Base-by-base conservation (phyloP, 352 stramenopile species). In the Thalassiosira exigua region DNA sequence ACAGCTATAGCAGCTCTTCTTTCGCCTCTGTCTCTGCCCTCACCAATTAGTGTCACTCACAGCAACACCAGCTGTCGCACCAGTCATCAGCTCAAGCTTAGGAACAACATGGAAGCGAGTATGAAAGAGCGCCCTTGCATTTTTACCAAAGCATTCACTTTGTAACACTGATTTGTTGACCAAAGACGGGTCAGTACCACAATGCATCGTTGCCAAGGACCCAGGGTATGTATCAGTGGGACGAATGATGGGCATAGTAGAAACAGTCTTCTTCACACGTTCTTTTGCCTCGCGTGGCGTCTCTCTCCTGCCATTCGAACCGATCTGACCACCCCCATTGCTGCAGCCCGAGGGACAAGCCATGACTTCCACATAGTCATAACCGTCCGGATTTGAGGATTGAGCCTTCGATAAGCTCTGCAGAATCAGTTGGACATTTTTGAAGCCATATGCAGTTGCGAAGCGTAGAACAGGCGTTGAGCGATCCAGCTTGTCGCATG, bases 321-420 rank as follows among this genome's bases (percentile, higher is more conserved):
- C 70, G 26, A 91, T 81, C 85, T 98, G 96, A 12, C 96, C 97
- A 36, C 97, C 97, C 60, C 97, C 97, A 80, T 98, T 99, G 39
- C 98, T 80, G 73, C 97, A 99, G 4, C 97, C 97, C 56, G 94
- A 96, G n/a, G 97, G 97, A 73, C 97, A 99, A 51, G 97, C 97
- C 97, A 99, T 99, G 70, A 98, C 95, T 89, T 99, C 97, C 9
- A 99, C 94, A 85, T 98, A 99, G 85, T 98, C 91, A 84, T 69
- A 80, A 19, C 27, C 39, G 62, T 74, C 65, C 1, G 19, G 3
- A 36, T 79, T 65, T 68, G 62, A 48, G 54, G 60, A 64, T 82
- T 65, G 7, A 81, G 56, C 11, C 32, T 75, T n/a, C n/a, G n/a
- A 70, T 26, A 88, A 44, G 73, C 96, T 94, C 69, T 94, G 96